Conservation (phyloP, 805 yeast genomes). For the Saccharomycopsis amapae region DNA sequence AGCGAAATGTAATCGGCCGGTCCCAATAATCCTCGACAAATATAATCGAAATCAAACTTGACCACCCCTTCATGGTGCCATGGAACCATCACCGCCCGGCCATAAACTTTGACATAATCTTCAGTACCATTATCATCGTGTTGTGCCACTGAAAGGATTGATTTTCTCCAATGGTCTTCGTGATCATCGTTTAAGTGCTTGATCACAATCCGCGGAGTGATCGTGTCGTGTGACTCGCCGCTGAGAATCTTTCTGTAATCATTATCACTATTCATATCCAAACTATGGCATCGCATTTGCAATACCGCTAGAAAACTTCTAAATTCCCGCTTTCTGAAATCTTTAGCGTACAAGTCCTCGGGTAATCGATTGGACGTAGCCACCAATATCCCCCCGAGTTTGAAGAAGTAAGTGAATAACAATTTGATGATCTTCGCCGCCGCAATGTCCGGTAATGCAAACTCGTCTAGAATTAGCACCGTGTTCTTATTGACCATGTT, state of each 20-base stretch:
- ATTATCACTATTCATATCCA: slow-evolving; percentile 51
- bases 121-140: slow-evolving; percentile 9
- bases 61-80: slow-evolving; percentile 37
- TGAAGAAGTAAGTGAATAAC: slow-evolving; percentile 61
- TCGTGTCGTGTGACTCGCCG: slow-evolving; percentile 12
- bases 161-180: slow-evolving; percentile 30
- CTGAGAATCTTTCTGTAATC: slow-evolving; percentile 44
- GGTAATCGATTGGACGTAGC: slow-evolving; percentile 72
- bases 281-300: slow-evolving; percentile 49
- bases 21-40: slow-evolving; percentile 51
- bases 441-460: slow-evolving; percentile 71
- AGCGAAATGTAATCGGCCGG: slow-evolving; percentile 66
- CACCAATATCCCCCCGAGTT: slow-evolving; percentile 65
- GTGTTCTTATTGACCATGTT: slow-evolving; percentile 53
- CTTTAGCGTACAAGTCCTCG: slow-evolving; percentile 61
- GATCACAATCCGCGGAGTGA: slow-evolving; percentile 30
- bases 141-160: slow-evolving; percentile 19
- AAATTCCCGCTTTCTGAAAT: slow-evolving; percentile 53
- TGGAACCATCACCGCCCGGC: slow-evolving; percentile 44
- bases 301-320: slow-evolving; percentile 49
- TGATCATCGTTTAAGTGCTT: slow-evolving; percentile 26
- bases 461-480: slow-evolving; percentile 60
- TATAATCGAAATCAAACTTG: slow-evolving; percentile 42
- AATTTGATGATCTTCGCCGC: slow-evolving; percentile 62
- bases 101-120: slow-evolving; percentile 44